Percentiles rank a stretch among this genome's conserved stretches.
Evolutionary conservation across 305 asterid genomes (phyloP).

Genomic region (Fraxinus angustifolia): DNA sequence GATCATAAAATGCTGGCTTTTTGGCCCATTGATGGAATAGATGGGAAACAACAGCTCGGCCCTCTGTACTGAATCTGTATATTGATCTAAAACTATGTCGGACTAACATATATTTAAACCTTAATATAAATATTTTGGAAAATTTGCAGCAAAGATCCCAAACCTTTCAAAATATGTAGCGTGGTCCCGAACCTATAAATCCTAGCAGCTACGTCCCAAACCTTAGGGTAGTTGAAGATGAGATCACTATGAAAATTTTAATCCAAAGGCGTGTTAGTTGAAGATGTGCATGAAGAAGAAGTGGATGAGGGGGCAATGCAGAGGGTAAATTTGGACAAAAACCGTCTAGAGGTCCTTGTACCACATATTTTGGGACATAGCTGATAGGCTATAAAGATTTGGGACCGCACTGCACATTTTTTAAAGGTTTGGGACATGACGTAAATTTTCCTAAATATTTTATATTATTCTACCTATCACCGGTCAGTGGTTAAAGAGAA

Average conservation of each 20-base stretch:
- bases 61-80: conserved; percentile 66
- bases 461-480: conserved; percentile 16
- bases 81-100: not conserved
- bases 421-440: not conserved
- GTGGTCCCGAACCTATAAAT: not conserved
- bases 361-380: not conserved
- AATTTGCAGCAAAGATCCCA: not conserved
- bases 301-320: not conserved
- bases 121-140: not conserved
- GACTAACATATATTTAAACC: not conserved
- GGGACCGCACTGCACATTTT: not conserved
- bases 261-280: not conserved
- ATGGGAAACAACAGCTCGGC: conserved; percentile 77
- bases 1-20: conserved; percentile 91
- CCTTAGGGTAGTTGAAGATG: not conserved
- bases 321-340: not conserved
- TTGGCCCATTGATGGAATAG: conserved; percentile 93
- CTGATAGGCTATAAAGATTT: not conserved
- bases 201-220: not conserved
- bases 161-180: not conserved
- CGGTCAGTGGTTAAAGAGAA: conserved; percentile 27
- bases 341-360: not conserved
- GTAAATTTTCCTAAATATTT: not conserved
- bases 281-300: not conserved
- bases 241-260: not conserved